phyloP scores from a whole-genome alignment of 2,329 filamentous ascomycete genomes.

The Microsporum audouinii region DNA sequence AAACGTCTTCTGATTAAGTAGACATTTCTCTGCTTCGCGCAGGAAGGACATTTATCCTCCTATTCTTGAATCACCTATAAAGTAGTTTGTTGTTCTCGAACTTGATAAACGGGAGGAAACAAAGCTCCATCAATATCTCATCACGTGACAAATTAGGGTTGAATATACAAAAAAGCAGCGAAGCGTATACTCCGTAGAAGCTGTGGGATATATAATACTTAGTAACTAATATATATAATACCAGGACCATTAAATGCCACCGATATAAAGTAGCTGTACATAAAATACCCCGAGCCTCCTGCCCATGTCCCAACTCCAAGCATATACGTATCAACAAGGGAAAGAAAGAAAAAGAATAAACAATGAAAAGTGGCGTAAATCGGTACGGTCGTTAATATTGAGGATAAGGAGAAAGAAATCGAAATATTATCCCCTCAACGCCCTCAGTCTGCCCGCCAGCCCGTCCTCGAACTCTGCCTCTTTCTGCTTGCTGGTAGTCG shows the following conservation, averaged over 20 bases:
- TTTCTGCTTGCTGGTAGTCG: conserved; percentile 31
- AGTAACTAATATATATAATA: not conserved
- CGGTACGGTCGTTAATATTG: not conserved
- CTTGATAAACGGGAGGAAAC: not conserved
- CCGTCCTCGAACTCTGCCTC: conserved; percentile 32
- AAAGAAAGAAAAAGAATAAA: not conserved
- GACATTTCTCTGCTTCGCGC: conserved; percentile 34
- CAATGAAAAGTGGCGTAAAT: too few species aligned
- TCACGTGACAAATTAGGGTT: not conserved
- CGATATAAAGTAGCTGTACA: not conserved
- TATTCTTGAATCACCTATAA: not conserved
- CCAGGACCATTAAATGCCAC: not conserved
- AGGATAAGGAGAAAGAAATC: not conserved
- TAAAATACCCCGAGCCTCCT: not conserved
- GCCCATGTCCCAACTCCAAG: not conserved
- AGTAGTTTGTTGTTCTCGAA: not conserved
- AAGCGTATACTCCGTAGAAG: too few species aligned
- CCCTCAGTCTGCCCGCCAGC: conserved; percentile 30
- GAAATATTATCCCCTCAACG: conserved; percentile 26
- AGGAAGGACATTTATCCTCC: conserved; percentile 33
- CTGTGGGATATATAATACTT: not conserved
- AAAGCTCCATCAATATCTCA: not conserved
- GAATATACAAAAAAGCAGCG: too few species aligned
- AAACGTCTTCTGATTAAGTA: conserved; percentile 30
- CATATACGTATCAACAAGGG: not conserved